Base-by-base conservation (phyloP, 2,329 filamentous ascomycete genomes). In the Beauveria varroae region DNA sequence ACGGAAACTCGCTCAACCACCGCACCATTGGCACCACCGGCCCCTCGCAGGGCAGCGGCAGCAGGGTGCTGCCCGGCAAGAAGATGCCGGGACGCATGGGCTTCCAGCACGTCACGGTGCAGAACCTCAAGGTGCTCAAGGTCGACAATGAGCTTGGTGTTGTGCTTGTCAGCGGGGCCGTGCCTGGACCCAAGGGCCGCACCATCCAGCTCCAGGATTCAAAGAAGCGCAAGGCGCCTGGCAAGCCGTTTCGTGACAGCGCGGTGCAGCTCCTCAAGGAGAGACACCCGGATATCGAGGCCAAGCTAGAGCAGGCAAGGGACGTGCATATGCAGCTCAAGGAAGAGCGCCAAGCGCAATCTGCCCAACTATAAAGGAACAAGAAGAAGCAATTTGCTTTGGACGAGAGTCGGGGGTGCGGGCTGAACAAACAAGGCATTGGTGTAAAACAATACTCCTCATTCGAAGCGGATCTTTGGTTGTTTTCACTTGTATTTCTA, bases 51-150 rank as follows among this genome's bases (percentile, higher is more conserved):
- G 95, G 95, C 66, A 87, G 89, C 72, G 95, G 95, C 77, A 96
- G 91, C 65, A 86, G 95, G 76, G 93, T 99, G 26, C 79, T 92
- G 71, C 95, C 95, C 0, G 95, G 95, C 63, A 99, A 99, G 85
- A 95, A 92, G 78, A 99, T 99, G 95, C 86, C 95, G 3, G 95
- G 95, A 60, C 86, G 91, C 63, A 98, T 99, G 95, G 95, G 95
- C 65, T 90, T 89, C 66, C 84, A 96, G 75, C 86, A 85, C 67
- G 89, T 92, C 61, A 99, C 95, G 53, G 83, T 95, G 62, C 93
- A 97, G 81, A 97, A 96, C 76, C 78, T 98, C 68, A 90, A 88
- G 76, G 86, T 99, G 58, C 78, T 99, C 73, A 88, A 91, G 79
- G 88, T 96, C 40, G 92, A 98, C 76, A 83, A 87, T 68, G 88